These are phyloP conservation scores for Bacidia gigantensis DNA, from an alignment of 495 filamentous ascomycete species.

Conservation along the genomic window DNA sequence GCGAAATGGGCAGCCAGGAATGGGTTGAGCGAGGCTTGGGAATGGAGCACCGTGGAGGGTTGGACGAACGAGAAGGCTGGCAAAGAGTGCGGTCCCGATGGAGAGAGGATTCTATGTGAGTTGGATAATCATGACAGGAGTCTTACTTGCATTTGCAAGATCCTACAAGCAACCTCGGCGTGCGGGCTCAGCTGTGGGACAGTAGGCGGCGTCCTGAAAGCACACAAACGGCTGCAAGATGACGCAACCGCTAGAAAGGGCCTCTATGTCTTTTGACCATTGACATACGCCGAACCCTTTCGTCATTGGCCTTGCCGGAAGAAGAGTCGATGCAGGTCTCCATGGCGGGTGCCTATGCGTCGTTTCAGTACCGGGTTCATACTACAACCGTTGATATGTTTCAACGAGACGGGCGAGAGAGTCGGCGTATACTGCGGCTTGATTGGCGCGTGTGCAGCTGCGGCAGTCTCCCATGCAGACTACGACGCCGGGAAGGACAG, in stretches of 20 bases:
- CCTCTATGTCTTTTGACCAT: no score
- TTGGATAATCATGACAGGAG: not conserved
- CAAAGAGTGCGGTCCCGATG: slow-evolving; percentile 50
- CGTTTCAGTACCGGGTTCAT: no score
- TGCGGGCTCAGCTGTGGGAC: no score
- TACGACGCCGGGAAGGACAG: not conserved
- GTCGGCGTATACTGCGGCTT: not conserved
- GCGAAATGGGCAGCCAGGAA: slow-evolving; percentile 84
- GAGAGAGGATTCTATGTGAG: slow-evolving; percentile 62
- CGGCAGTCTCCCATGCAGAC: not conserved
- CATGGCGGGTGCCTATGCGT: no score
- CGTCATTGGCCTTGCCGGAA: no score
- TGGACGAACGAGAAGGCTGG: slow-evolving; percentile 50
- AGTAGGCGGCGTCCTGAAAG: no score
- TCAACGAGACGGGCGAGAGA: not conserved
- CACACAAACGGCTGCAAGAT: no score
- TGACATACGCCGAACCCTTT: no score
- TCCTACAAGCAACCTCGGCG: no score
- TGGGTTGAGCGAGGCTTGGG: slow-evolving; percentile 88
- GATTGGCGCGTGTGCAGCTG: not conserved
- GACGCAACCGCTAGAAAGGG: no score
- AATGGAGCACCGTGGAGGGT: slow-evolving; percentile 40
- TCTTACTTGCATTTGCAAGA: not conserved
- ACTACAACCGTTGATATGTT: not conserved
- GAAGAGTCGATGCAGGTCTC: no score